Conservation (phyloP, 2,329 filamentous ascomycete genomes). For the Penicillium freii region DNA sequence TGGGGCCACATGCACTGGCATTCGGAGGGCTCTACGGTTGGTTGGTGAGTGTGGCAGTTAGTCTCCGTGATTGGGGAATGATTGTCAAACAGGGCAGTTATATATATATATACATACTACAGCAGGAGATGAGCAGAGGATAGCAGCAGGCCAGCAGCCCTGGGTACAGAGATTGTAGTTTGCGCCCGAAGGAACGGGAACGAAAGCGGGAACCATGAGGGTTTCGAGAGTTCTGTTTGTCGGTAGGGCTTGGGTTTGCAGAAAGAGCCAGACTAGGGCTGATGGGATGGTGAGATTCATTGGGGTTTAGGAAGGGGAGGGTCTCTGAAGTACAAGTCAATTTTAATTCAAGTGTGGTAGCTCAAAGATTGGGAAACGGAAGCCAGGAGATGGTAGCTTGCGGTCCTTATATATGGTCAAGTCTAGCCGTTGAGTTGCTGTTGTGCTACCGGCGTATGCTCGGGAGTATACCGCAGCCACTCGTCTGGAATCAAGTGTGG, state of each 20-base stretch:
- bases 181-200: not conserved
- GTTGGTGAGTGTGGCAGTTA: not conserved
- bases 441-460: not conserved
- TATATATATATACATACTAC: not conserved
- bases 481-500: not conserved
- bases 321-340: not conserved
- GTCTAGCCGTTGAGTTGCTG: not conserved
- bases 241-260: not conserved
- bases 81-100: not conserved
- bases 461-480: not conserved
- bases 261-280: not conserved
- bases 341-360: not conserved
- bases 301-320: not conserved
- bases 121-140: not conserved
- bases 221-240: not conserved
- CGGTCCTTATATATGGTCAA: not conserved
- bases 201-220: not conserved
- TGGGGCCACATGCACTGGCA: not conserved
- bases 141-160: not conserved
- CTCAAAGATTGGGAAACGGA: not conserved
- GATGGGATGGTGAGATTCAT: not conserved
- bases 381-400: no score
- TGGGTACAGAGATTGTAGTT: conserved; percentile 1
- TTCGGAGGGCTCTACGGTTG: not conserved
- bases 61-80: not conserved